Evolutionary conservation across 1,139 yeast species (phyloP).

Genomic region (Blastobotrys buckinghamii): DNA sequence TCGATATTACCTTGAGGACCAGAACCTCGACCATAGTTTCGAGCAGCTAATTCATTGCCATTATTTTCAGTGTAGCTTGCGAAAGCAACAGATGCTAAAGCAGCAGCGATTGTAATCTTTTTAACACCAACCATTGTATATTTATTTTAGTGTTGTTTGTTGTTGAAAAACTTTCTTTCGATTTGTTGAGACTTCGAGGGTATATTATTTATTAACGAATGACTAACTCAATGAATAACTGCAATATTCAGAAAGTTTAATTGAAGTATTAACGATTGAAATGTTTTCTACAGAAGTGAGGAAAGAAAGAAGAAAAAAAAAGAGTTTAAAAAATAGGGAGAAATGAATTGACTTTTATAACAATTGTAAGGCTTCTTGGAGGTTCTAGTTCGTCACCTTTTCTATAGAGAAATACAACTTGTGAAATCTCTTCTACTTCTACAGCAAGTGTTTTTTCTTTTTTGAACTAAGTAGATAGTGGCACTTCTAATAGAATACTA

Average conservation of each 20-base stretch:
- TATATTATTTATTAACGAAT: neutral
- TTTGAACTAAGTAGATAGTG: no score
- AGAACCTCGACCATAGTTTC: neutral
- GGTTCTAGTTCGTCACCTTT: no score
- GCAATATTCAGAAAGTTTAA: neutral
- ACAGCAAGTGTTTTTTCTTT: no score
- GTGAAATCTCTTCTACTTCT: no score
- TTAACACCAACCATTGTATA: conserved; percentile 5
- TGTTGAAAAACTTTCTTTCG: neutral
- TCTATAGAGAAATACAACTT: no score
- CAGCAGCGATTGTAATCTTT: neutral
- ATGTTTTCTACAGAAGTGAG: neutral
- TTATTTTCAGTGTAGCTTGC: neutral
- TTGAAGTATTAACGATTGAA: neutral
- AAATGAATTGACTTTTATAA: neutral
- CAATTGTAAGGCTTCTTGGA: no score
- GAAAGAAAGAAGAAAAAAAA: neutral
- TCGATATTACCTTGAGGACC: neutral
- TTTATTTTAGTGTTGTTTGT: neutral
- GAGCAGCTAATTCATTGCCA: neutral
- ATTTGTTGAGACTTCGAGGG: neutral
- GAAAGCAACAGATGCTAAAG: neutral
- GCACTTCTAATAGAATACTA: no score
- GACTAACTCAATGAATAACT: neutral
- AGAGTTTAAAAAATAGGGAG: neutral